Evolutionary conservation across 768 basidiomycete species (phyloP).

Genomic region (Lactifluus echinatus): DNA sequence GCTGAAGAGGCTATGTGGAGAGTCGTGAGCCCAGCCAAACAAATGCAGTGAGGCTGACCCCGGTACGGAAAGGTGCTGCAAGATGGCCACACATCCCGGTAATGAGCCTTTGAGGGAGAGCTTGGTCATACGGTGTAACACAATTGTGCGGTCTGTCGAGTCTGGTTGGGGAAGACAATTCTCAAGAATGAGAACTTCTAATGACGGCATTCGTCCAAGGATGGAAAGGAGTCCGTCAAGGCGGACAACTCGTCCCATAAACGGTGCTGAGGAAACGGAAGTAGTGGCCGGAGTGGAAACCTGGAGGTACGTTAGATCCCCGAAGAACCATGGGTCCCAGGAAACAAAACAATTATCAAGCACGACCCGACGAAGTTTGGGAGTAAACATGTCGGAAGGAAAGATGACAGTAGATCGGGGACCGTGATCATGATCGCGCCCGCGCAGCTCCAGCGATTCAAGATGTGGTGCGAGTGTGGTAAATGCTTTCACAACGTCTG

Average conservation of each 20-base stretch:
- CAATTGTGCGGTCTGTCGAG: background rate
- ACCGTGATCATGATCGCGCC: too few relatives aligned
- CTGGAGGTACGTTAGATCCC: background rate
- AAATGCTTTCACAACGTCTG: background rate
- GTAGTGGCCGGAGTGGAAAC: background rate
- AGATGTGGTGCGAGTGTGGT: background rate
- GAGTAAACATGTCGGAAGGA: background rate
- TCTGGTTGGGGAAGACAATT: background rate
- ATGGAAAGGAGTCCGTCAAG: constrained; percentile 2
- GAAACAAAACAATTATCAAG: background rate
- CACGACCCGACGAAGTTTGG: background rate
- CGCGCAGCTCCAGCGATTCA: background rate
- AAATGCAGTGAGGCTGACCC: background rate
- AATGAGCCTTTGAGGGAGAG: background rate
- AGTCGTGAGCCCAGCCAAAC: background rate
- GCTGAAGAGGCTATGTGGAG: background rate
- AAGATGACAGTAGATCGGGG: background rate
- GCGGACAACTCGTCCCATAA: too few relatives aligned
- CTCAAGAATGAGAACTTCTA: background rate
- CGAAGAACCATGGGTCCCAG: background rate
- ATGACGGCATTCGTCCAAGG: background rate
- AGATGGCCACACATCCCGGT: background rate
- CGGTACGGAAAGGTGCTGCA: background rate
- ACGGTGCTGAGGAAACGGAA: too few relatives aligned
- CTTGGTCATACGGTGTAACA: background rate